Percentiles rank a stretch among this genome's conserved stretches.
phyloP scores from a whole-genome alignment of 352 stramenopile genomes.

The Phytophthora cryptogea region DNA sequence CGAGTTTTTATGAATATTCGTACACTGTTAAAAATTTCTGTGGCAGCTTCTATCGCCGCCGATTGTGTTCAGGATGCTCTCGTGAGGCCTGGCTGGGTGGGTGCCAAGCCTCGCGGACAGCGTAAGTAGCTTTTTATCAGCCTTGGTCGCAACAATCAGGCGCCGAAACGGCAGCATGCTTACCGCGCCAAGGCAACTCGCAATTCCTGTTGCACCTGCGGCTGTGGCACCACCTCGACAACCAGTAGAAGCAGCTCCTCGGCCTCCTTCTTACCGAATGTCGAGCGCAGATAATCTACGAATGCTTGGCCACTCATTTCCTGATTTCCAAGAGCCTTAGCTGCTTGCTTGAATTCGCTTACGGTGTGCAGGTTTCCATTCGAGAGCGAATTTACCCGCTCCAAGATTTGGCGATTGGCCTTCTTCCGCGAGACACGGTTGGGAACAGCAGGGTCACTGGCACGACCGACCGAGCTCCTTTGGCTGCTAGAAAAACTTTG shows the following conservation, averaged over 20 bases:
- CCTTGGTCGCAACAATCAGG: neutral
- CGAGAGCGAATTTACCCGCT: conserved; percentile 61
- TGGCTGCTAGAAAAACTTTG: conserved; percentile 36
- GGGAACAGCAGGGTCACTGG: conserved; percentile 26
- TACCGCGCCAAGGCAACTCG: conserved; percentile 51
- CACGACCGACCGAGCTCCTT: conserved; percentile 17
- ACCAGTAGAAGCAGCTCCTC: conserved; percentile 68
- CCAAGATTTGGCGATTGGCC: conserved; percentile 70
- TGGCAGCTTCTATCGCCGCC: conserved; percentile 42
- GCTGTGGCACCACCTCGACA: conserved; percentile 64
- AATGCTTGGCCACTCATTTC: conserved; percentile 73
- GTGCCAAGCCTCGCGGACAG: conserved; percentile 4
- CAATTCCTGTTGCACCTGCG: conserved; percentile 63
- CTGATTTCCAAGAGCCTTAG: conserved; percentile 70
- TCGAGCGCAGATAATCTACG: conserved; percentile 58
- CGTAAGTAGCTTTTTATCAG: conserved; percentile 8
- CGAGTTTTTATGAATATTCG: conserved; percentile 40
- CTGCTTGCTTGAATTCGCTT: conserved; percentile 65
- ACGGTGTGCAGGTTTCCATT: conserved; percentile 53
- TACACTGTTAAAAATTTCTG: conserved; percentile 40
- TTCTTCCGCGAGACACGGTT: conserved; percentile 54
- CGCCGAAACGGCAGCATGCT: conserved; percentile 1
- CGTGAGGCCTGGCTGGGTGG: conserved; percentile 3
- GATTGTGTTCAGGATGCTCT: conserved; percentile 23
- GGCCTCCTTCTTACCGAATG: conserved; percentile 59